Conservation (phyloP, 352 stramenopile genomes). For the Plasmopara viticola region DNA sequence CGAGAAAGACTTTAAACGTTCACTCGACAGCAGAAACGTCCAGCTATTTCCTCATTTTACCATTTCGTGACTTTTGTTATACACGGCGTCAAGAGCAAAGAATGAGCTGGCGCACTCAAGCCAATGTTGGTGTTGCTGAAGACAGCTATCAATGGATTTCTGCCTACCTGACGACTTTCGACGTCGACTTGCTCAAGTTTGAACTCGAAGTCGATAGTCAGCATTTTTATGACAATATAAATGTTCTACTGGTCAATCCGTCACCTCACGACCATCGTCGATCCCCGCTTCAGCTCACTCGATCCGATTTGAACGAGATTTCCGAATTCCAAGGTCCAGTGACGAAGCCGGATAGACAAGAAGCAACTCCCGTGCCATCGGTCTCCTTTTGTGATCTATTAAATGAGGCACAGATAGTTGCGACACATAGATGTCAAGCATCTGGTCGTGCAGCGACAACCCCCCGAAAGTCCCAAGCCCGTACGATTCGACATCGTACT, state of each 20-base stretch:
- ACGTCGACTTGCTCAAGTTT: conserved; percentile 28
- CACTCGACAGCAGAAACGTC: no score
- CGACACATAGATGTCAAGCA: background rate
- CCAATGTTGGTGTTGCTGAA: background rate
- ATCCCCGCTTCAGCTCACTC: conserved; percentile 7
- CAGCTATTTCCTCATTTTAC: background rate
- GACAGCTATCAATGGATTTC: conserved; percentile 24
- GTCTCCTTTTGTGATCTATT: conserved; percentile 12
- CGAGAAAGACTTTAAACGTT: background rate
- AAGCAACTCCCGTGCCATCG: background rate
- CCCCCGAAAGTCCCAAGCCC: conserved; percentile 8
- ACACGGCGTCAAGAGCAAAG: background rate
- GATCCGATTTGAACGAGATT: conserved; percentile 12
- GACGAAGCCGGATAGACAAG: background rate
- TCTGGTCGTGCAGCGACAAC: conserved; percentile 8
- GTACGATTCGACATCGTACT: background rate
- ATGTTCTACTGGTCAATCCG: conserved; percentile 3
- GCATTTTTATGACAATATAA: conserved; percentile 28
- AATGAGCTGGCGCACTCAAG: conserved; percentile 7
- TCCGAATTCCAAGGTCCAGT: conserved; percentile 4
- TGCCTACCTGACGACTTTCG: conserved; percentile 20
- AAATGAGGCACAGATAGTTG: conserved; percentile 10
- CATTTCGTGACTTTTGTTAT: background rate
- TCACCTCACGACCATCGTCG: conserved; percentile 4
- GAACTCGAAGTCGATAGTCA: conserved; percentile 25